A percentile compares a stretch with the other conserved stretches of the same genome.
phyloP scores from a whole-genome alignment of 139 green algal species.

The Chlamydomonas incerta region DNA sequence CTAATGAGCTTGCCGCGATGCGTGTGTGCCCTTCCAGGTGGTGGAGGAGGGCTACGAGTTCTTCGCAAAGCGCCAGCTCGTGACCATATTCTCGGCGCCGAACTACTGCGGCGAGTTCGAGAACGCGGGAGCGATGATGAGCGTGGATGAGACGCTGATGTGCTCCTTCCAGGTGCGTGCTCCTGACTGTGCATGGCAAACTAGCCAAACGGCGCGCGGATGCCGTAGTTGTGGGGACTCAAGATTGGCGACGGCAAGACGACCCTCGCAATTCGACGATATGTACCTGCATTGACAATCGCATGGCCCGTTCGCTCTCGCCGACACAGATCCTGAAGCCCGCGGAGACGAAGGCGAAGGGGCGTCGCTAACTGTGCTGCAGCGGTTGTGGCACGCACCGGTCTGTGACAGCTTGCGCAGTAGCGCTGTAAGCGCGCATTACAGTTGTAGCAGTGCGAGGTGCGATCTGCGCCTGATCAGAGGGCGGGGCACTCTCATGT shows the following conservation, averaged over 20 bases:
- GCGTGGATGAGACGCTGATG: conserved; percentile 99
- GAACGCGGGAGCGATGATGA: conserved; percentile 99
- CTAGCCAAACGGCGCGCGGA: too few relatives aligned
- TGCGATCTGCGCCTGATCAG: not conserved
- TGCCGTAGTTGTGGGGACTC: too few relatives aligned
- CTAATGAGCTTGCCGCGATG: too few relatives aligned
- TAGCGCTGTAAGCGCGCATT: not conserved
- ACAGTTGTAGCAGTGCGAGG: not conserved
- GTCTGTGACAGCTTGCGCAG: too few relatives aligned
- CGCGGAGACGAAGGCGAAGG: conserved; percentile 85
- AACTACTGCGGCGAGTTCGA: conserved; percentile 99
- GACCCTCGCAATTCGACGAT: too few relatives aligned
- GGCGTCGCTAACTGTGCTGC: not conserved
- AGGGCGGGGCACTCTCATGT: not conserved
- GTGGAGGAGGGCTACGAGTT: conserved; percentile 99
- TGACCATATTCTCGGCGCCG: conserved; percentile 98
- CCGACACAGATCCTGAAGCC: conserved; percentile 93
- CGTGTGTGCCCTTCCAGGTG: conserved; percentile 71
- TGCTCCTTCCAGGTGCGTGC: conserved; percentile 96
- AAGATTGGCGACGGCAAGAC: too few relatives aligned
- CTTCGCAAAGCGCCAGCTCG: conserved; percentile 98
- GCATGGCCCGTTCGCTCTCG: too few relatives aligned
- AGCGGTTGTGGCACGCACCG: too few relatives aligned
- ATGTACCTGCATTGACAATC: too few relatives aligned
- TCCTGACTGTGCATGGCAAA: too few relatives aligned